These are phyloP conservation scores for Stephanodiscus minutulus DNA, from an alignment of 108 stramenopile genomes.

Conservation along the genomic window DNA sequence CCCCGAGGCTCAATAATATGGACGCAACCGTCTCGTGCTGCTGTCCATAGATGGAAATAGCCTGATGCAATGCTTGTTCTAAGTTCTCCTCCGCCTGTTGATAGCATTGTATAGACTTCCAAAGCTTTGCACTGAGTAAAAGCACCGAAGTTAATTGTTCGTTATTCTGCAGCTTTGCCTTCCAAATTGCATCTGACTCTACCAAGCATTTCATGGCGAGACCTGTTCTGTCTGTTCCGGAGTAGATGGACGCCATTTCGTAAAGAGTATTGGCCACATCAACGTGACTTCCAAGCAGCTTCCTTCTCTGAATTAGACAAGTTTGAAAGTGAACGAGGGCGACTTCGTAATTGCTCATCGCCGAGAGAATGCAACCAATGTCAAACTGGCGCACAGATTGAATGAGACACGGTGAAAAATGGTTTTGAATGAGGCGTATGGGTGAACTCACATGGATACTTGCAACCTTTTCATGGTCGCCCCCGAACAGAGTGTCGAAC, in stretches of 20 bases:
- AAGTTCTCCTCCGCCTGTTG: slow-evolving; percentile 69
- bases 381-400: slow-evolving; percentile 31
- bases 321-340: slow-evolving; percentile 70
- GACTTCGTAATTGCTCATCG: slow-evolving; percentile 58
- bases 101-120: slow-evolving; percentile 61
- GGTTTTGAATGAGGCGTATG: neutral
- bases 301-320: slow-evolving; percentile 68
- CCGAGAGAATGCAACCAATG: slow-evolving; percentile 73
- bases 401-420: neutral
- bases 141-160: slow-evolving; percentile 64
- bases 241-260: slow-evolving; percentile 60
- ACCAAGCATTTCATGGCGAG: slow-evolving; percentile 68
- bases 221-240: slow-evolving; percentile 49
- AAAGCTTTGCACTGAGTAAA: slow-evolving; percentile 63
- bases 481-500: slow-evolving; percentile 46
- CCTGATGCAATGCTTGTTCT: slow-evolving; percentile 63
- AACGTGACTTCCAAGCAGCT: slow-evolving; percentile 73
- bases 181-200: slow-evolving; percentile 76
- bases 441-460: slow-evolving; percentile 35
- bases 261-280: slow-evolving; percentile 82
- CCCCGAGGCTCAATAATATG: slow-evolving; percentile 74
- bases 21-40: slow-evolving; percentile 71
- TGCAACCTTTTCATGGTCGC: slow-evolving; percentile 43
- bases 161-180: slow-evolving; percentile 65
- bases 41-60: slow-evolving; percentile 64